A percentile compares a stretch with the other conserved stretches of the same genome.
Evolutionary conservation across 2,329 filamentous ascomycete genomes (phyloP).

Genomic region (Exophiala oligosperma): DNA sequence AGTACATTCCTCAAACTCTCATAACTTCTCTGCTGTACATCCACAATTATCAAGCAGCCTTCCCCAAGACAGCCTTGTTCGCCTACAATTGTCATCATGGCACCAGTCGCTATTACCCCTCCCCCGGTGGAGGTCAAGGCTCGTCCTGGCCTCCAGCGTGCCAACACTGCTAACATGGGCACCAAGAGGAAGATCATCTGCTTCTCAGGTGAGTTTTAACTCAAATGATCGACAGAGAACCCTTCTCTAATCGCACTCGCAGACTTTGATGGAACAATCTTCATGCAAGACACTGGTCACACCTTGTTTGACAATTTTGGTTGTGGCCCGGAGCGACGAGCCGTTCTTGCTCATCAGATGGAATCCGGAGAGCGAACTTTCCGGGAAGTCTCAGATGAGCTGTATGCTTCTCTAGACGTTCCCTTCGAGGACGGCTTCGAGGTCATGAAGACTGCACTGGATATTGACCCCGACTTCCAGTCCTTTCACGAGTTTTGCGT

Average conservation of each 20-base stretch:
- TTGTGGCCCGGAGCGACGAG: constrained; percentile 58
- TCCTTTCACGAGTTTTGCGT: constrained; percentile 66
- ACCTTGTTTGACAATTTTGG: constrained; percentile 67
- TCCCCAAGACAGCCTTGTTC: background rate
- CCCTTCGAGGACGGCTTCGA: constrained; percentile 69
- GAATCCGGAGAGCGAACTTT: constrained; percentile 66
- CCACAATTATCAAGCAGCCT: no score
- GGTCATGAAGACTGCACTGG: constrained; percentile 61
- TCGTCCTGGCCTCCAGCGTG: constrained; percentile 20
- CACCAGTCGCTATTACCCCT: constrained; percentile 27
- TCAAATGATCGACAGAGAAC: background rate
- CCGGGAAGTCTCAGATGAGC: constrained; percentile 69
- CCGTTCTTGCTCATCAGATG: constrained; percentile 63
- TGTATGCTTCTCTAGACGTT: constrained; percentile 67
- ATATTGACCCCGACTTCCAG: constrained; percentile 65
- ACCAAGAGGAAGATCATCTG: constrained; percentile 47
- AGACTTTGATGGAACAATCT: constrained; percentile 73
- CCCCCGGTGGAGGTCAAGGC: constrained; percentile 25
- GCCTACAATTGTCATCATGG: constrained; percentile 18
- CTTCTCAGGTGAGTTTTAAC: constrained; percentile 42
- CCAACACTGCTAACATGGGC: constrained; percentile 29
- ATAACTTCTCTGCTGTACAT: background rate
- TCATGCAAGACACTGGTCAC: constrained; percentile 70
- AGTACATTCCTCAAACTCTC: constrained; percentile 1
- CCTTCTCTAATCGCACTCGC: constrained; percentile 16